Percentiles rank a stretch among this genome's conserved stretches.
Evolutionary conservation across 2,329 filamentous ascomycete genomes (phyloP).

Genomic region (Coniosporium tulheliwenetii): DNA sequence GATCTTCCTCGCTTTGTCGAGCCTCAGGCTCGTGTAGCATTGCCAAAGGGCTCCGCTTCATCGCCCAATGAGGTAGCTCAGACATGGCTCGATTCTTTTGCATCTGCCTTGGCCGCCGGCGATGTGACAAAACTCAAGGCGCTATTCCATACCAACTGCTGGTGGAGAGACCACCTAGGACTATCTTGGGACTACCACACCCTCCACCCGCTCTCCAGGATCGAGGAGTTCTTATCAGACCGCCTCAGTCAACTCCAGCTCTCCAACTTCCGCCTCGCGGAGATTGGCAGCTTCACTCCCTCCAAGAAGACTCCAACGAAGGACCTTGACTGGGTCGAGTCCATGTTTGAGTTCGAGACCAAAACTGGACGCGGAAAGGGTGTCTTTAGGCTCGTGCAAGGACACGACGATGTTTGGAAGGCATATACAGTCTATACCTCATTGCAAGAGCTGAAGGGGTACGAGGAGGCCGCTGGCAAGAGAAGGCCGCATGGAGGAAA

Average conservation of each 20-base stretch:
- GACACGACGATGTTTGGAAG: slow-evolving; percentile 36
- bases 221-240: slow-evolving; percentile 24
- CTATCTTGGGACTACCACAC: slow-evolving; percentile 42
- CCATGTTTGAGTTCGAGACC: slow-evolving; percentile 40
- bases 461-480: slow-evolving; percentile 32
- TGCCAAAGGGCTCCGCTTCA: background rate
- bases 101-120: slow-evolving; percentile 8
- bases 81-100: slow-evolving; percentile 14
- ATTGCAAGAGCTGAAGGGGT: slow-evolving; percentile 36
- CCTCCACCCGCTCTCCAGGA: slow-evolving; percentile 25
- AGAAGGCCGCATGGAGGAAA: slow-evolving; percentile 41
- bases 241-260: slow-evolving; percentile 23
- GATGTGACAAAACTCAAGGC: slow-evolving; percentile 6
- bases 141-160: slow-evolving; percentile 31
- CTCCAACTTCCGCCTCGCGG: slow-evolving; percentile 18
- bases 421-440: slow-evolving; percentile 49
- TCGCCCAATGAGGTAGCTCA: slow-evolving; percentile 11
- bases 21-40: slow-evolving; percentile 5
- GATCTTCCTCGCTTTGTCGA: slow-evolving; percentile 12
- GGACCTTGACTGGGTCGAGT: slow-evolving; percentile 38
- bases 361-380: slow-evolving; percentile 40
- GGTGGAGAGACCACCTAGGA: slow-evolving; percentile 44
- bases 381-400: slow-evolving; percentile 34
- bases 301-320: slow-evolving; percentile 33
- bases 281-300: slow-evolving; percentile 29